These are phyloP conservation scores for Leccinum olivaceoglutinosum DNA, from an alignment of 1,284 basidiomycete genomes.

Conservation along the genomic window DNA sequence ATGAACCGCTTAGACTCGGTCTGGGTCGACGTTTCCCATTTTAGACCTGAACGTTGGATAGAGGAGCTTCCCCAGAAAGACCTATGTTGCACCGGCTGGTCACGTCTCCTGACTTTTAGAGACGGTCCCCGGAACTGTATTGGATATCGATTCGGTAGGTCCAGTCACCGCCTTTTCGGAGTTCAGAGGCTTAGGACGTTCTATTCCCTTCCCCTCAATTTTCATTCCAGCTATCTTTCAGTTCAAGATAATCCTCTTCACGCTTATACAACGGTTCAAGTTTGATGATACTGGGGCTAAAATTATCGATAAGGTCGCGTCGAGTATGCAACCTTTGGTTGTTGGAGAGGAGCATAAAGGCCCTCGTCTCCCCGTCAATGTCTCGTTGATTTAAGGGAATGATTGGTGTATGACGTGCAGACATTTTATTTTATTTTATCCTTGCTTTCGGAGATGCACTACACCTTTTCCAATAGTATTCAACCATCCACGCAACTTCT, in stretches of 20 bases:
- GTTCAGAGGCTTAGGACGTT: neutral
- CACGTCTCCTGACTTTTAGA: slow-evolving; percentile 9
- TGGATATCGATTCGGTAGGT: slow-evolving; percentile 6
- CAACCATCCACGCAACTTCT: slow-evolving; percentile 9
- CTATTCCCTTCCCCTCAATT: neutral
- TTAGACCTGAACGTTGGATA: slow-evolving; percentile 6
- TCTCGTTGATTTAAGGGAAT: neutral
- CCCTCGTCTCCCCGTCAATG: slow-evolving; percentile 7
- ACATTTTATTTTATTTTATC: neutral
- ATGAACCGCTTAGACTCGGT: slow-evolving; percentile 9
- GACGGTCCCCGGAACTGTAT: slow-evolving; percentile 12
- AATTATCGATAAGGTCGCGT: slow-evolving; percentile 4
- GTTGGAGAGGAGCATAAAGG: slow-evolving; percentile 8
- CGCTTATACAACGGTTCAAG: slow-evolving; percentile 3
- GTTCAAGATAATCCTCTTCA: slow-evolving; percentile 10
- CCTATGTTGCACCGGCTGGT: slow-evolving; percentile 10
- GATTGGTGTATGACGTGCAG: neutral
- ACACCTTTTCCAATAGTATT: slow-evolving; percentile 4
- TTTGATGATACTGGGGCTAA: slow-evolving; percentile 1
- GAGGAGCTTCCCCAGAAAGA: slow-evolving; percentile 7
- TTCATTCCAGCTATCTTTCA: slow-evolving; percentile 7
- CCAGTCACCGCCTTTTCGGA: neutral
- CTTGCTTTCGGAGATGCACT: neutral
- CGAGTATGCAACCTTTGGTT: slow-evolving; percentile 11
- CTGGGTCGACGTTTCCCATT: slow-evolving; percentile 4